Evolutionary conservation across 1,284 basidiomycete species (phyloP).

Genomic region (Pseudozyma tsukubaensis): DNA sequence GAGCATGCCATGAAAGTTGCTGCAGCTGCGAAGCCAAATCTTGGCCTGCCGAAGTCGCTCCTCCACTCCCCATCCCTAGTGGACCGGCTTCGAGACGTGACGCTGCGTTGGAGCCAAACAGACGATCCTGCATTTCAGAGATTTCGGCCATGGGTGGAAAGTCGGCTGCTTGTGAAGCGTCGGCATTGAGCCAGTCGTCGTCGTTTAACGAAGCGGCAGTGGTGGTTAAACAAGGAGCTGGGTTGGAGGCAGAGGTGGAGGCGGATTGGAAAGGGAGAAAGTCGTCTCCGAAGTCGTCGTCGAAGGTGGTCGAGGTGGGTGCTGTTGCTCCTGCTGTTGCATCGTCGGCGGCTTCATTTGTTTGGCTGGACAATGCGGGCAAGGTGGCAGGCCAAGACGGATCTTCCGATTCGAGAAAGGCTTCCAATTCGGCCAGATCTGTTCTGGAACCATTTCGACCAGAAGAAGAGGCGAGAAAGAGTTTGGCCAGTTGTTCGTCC

Average conservation of each 20-base stretch:
- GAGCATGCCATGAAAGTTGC: slow-evolving; percentile 43
- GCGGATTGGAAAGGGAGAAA: slow-evolving; percentile 45
- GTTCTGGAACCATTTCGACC: neutral
- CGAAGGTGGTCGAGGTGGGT: slow-evolving; percentile 12
- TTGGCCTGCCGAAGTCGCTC: neutral
- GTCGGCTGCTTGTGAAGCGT: slow-evolving; percentile 1
- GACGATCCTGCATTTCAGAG: slow-evolving; percentile 22
- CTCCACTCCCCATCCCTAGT: slow-evolving; percentile 12
- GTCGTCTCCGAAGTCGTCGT: slow-evolving; percentile 45
- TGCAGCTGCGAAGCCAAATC: slow-evolving; percentile 33
- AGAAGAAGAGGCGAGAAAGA: slow-evolving; percentile 23
- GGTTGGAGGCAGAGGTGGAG: neutral
- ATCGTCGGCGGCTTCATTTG: neutral
- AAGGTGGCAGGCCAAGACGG: slow-evolving; percentile 36
- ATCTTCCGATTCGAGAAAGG: slow-evolving; percentile 45
- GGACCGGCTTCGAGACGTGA: slow-evolving; percentile 16
- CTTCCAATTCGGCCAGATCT: slow-evolving; percentile 45
- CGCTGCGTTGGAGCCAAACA: slow-evolving; percentile 28
- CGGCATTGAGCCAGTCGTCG: slow-evolving; percentile 4
- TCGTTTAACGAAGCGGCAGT: neutral
- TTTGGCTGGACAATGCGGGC: neutral
- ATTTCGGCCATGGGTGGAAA: slow-evolving; percentile 28
- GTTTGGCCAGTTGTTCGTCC: slow-evolving; percentile 38
- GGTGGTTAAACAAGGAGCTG: neutral
- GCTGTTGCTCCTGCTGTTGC: neutral